A percentile compares a stretch with the other conserved stretches of the same genome.
phyloP scores from a whole-genome alignment of 2,329 filamentous ascomycete genomes.

The Trichoderma polysporum region DNA sequence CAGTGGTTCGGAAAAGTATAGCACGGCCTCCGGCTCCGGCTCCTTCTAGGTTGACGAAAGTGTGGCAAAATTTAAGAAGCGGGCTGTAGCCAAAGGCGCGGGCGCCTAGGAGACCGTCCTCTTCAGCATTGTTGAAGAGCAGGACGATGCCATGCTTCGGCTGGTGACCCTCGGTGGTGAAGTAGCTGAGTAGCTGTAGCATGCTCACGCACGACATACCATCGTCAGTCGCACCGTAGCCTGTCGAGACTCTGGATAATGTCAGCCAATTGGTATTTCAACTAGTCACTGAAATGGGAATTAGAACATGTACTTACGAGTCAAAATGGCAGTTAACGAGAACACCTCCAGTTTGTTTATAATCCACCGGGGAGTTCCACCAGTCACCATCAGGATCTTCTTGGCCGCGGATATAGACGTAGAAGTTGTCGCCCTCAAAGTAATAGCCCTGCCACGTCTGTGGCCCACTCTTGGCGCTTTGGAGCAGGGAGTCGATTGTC shows the following conservation, averaged over 20 bases:
- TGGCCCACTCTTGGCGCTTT: constrained; percentile 23
- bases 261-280: constrained; percentile 22
- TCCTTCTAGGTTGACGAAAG: constrained; percentile 92
- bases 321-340: constrained; percentile 96
- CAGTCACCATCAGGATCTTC: constrained; percentile 71
- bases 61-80: constrained; percentile 74
- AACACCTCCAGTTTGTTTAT: constrained; percentile 68
- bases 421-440: constrained; percentile 89
- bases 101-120: constrained; percentile 87
- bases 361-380: constrained; percentile 59
- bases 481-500: constrained; percentile 28
- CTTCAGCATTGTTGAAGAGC: constrained; percentile 92
- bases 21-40: constrained; percentile 89
- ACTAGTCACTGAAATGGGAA: not conserved
- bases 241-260: constrained; percentile 71
- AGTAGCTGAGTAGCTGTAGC: constrained; percentile 83
- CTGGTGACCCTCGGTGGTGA: constrained; percentile 67
- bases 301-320: constrained; percentile 44
- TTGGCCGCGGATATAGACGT: constrained; percentile 84
- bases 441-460: constrained; percentile 58
- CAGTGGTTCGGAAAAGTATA: constrained; percentile 82
- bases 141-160: constrained; percentile 79
- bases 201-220: constrained; percentile 86
- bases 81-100: constrained; percentile 81
- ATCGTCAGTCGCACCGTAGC: constrained; percentile 91